A percentile compares a stretch with the other conserved stretches of the same genome.
Conservation (phyloP, 2,329 filamentous ascomycete genomes). For the Colletotrichum sojae region DNA sequence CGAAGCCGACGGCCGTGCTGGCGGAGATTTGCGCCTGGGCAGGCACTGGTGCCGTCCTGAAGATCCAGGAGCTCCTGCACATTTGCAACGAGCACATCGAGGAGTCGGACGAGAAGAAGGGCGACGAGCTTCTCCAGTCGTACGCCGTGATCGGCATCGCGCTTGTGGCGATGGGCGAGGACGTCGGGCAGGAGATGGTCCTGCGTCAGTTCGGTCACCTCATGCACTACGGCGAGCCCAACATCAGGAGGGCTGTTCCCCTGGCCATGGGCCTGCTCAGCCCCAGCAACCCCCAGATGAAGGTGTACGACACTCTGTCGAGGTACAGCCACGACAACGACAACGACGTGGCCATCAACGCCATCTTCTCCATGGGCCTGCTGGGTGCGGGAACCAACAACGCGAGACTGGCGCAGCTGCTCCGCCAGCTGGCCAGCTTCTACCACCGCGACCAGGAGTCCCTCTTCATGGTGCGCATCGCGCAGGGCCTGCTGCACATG, state of each 20-base stretch:
- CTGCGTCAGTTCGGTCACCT: constrained; percentile 96
- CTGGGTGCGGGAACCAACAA: constrained; percentile 98
- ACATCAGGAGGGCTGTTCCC: constrained; percentile 96
- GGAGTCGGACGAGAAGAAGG: constrained; percentile 93
- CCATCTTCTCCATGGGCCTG: constrained; percentile 99
- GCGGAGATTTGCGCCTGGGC: constrained; percentile 99
- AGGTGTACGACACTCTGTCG: constrained; percentile 98
- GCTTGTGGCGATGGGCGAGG: constrained; percentile 97
- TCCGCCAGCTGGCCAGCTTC: constrained; percentile 96
- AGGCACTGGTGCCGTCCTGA: constrained; percentile 95
- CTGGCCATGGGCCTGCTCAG: constrained; percentile 97
- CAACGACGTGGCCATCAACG: constrained; percentile 97
- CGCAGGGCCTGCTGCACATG: constrained; percentile 97
- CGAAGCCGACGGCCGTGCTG: constrained; percentile 93
- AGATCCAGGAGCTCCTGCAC: constrained; percentile 96
- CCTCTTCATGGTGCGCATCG: constrained; percentile 98
- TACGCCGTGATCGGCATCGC: constrained; percentile 96
- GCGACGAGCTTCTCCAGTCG: constrained; percentile 93
- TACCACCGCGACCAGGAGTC: constrained; percentile 97
- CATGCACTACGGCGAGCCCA: constrained; percentile 99
- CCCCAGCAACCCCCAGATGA: constrained; percentile 99
- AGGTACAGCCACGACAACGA: constrained; percentile 99
- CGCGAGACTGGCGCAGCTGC: constrained; percentile 91
- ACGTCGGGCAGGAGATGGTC: constrained; percentile 99
- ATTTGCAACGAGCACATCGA: constrained; percentile 99